Base-by-base conservation (phyloP, 768 basidiomycete genomes). In the Tulasnella sp. region DNA sequence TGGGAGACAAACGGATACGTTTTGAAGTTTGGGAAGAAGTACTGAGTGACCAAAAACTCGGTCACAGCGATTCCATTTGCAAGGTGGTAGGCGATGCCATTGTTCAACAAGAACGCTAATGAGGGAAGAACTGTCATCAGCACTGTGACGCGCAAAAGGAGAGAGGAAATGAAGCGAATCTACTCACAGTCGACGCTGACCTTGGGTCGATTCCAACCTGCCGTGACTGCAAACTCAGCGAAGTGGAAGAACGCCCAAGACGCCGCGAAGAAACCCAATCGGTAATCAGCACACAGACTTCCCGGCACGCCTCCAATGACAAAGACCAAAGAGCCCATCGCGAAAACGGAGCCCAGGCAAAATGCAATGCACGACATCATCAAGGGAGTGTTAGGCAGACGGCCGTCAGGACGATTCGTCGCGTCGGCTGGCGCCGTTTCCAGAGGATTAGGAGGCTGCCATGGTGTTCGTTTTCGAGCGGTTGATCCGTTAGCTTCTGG, bases 161-260 rank as follows among this genome's bases (percentile, higher is more conserved):
- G 38, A n/a, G 36, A 22, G 14, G 9, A 19, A 38, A 71, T n/a
- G n/a, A 19, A 34, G 7, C 40, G 39, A 67, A 17, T 52, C 34
- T 14, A 87, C 94, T 85, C 82, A 97, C 97, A 98, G 81, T 96
- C 93, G 9, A 97, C 89, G 77, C 90, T 93, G 81, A 95, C 92
- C 84, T 96, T 97, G 72, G 92, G 91, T 52, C 91, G 84, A 83
- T 99, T 99, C 92, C 94, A 99, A 31, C 94, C 94, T 0, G 96
- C 96, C 8, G 97, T 97, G 4, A 96, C 94, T 45, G 91, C 92
- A 81, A 96, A 99, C 82, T 99, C 97, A 15, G 88, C 89, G 89
- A 94, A 92, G 81, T 99, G 97, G 82, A 99, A 99, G 42, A 86
- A 85, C 0, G 93, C 87, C 93, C 94, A 94, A 5, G 91, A 86